Evolutionary conservation across 1,139 yeast genomes (phyloP).

Genomic region (Yarrowia galli): DNA sequence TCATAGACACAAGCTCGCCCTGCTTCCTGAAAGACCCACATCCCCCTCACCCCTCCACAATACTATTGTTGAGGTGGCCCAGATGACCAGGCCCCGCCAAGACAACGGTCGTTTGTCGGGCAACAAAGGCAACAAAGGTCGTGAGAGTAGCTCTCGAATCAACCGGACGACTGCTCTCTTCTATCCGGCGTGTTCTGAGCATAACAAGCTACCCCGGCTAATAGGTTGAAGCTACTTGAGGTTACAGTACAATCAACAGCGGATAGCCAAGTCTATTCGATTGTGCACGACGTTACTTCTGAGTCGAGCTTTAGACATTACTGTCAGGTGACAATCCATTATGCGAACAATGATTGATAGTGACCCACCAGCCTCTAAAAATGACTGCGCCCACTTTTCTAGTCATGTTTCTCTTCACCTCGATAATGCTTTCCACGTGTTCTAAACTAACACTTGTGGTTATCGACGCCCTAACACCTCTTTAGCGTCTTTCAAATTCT

Average conservation of each 20-base stretch:
- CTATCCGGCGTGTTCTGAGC: neutral
- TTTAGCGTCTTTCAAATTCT: too few species aligned
- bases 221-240: neutral
- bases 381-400: too few species aligned
- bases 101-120: neutral
- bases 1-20: neutral
- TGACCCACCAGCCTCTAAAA: neutral
- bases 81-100: neutral
- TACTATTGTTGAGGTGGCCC: constrained; percentile 21
- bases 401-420: too few species aligned
- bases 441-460: neutral
- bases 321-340: neutral
- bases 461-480: neutral
- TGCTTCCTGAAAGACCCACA: constrained; percentile 12
- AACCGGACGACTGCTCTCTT: neutral
- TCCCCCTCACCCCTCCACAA: constrained; percentile 22
- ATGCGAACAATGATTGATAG: neutral
- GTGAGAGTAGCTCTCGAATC: neutral
- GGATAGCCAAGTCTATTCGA: neutral
- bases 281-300: neutral
- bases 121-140: neutral
- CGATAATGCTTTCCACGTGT: neutral
- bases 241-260: neutral
- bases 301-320: neutral
- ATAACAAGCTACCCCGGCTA: neutral